These are phyloP conservation scores for Cenococcum geophilum DNA, from an alignment of 495 filamentous ascomycete species.

Conservation along the genomic window DNA sequence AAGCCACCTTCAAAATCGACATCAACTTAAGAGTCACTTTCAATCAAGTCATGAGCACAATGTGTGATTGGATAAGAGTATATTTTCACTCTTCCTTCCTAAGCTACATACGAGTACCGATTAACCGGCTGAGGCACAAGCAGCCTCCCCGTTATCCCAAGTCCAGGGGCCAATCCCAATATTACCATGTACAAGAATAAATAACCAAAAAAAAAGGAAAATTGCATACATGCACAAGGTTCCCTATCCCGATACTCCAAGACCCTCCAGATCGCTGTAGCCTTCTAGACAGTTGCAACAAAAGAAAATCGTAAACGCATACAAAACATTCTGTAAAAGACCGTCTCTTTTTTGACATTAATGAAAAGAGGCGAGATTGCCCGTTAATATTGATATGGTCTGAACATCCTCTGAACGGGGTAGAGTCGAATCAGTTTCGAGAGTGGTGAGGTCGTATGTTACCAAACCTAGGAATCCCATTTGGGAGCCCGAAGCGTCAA, in stretches of 20 bases:
- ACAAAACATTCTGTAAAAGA: constrained; percentile 6
- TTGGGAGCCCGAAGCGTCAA: constrained; percentile 16
- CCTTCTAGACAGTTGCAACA: constrained; percentile 20
- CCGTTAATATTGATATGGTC: not conserved
- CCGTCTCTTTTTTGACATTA: not conserved
- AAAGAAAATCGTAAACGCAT: constrained; percentile 22
- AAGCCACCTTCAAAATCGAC: not conserved
- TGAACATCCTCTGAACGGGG: not conserved
- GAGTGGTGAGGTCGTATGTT: not conserved
- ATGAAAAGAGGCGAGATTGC: constrained; percentile 6
- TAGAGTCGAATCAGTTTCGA: not conserved
- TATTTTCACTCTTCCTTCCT: not conserved
- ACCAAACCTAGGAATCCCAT: constrained; percentile 2
- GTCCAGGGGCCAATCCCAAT: not conserved
- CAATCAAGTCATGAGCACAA: not conserved
- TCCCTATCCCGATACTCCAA: not conserved
- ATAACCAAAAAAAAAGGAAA: not conserved
- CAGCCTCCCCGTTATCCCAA: not conserved
- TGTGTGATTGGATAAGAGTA: not conserved
- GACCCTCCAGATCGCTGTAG: constrained; percentile 13
- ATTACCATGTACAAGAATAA: constrained; percentile 8
- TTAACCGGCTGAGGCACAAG: not conserved
- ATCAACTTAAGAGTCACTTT: not conserved
- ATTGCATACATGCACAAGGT: constrained; percentile 9
- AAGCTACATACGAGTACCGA: constrained; percentile 1